These are phyloP conservation scores for Volvox carteri DNA, from an alignment of 163 green algal species.

Conservation along the genomic window DNA sequence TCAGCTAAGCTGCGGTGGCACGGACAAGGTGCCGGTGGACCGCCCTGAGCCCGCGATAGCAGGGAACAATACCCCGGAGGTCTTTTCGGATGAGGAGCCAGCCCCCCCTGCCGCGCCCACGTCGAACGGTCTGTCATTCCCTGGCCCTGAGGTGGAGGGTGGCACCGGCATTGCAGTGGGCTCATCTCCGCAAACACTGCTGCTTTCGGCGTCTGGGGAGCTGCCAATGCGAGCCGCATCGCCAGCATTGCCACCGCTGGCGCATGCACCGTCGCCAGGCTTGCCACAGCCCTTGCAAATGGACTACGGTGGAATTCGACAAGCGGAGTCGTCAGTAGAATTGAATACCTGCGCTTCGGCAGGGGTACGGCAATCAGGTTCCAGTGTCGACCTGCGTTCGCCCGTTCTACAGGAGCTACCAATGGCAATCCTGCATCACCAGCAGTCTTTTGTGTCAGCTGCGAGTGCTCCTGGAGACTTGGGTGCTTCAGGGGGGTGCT, in stretches of 20 bases:
- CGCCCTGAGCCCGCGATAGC: background rate
- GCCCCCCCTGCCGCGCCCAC: background rate
- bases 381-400: conserved; percentile 30
- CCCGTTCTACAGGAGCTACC: conserved; percentile 54
- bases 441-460: conserved; percentile 5
- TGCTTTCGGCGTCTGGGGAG: background rate
- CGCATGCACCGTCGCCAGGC: conserved; percentile 11
- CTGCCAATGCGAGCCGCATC: conserved; percentile 16
- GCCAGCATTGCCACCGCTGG: conserved; percentile 11
- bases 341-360: background rate
- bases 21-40: conserved; percentile 15
- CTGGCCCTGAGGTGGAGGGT: background rate
- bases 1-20: conserved; percentile 64
- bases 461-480: background rate
- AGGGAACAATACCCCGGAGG: conserved; percentile 25
- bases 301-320: background rate
- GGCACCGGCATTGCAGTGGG: background rate
- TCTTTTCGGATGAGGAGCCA: conserved; percentile 46
- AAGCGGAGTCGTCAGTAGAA: background rate
- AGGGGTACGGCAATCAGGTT: background rate
- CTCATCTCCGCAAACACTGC: background rate
- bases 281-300: background rate
- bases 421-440: background rate
- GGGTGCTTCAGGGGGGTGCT: background rate
- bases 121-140: background rate